Base-by-base conservation (phyloP, 2,329 filamentous ascomycete species). In the Diaporthe caulivora region DNA sequence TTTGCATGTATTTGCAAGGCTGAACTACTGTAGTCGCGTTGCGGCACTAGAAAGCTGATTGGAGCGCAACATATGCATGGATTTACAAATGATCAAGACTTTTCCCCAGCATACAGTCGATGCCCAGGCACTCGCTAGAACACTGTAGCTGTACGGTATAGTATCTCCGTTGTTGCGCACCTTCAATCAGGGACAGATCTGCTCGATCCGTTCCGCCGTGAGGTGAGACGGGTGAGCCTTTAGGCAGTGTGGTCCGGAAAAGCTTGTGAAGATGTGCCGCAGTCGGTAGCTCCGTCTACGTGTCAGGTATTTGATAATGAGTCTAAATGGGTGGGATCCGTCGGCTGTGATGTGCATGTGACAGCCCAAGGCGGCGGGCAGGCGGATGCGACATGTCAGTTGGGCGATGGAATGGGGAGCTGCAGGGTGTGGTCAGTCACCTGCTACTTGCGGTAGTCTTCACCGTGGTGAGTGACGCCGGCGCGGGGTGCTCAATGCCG, bases 371-470 rank as follows among this genome's bases (percentile, higher is more conserved):
- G 42, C 42, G 17, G 42, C 54, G 68, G 44, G 31, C 42, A 40
- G 68, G 8, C 31, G 53, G 51, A 58, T 40, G 68, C 44, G 47
- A 70, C 67, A 70, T 70, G 34, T 49, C 54, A 51, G 29, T 49
- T 65, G 21, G 26, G 40, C 58, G 37, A 24, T 15, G 40, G n/a
- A 47, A 49, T 58, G 29, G 68, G 44, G 68, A 26, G 26, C 13
- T 51, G 68, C 42, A 58, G 53, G 21, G 10, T 17, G 37, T 15
- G 42, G 42, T 15, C n/a, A 34, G 49, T 47, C 70, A 72, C 58
- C 70, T 72, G 58, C 70, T 67, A 17, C 44, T 47, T 72, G 70
- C 40, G 58, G 70, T 57, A 72, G 49, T 72, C 70, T 67, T 24
- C 51, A 55, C 70, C 70, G 71, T 47, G 71, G 54, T 47, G 53